Evolutionary conservation across 768 basidiomycete genomes (phyloP), one percentile per base, ranked within the genome.

Genomic region (Rhodotorula kratochvilovae): DNA sequence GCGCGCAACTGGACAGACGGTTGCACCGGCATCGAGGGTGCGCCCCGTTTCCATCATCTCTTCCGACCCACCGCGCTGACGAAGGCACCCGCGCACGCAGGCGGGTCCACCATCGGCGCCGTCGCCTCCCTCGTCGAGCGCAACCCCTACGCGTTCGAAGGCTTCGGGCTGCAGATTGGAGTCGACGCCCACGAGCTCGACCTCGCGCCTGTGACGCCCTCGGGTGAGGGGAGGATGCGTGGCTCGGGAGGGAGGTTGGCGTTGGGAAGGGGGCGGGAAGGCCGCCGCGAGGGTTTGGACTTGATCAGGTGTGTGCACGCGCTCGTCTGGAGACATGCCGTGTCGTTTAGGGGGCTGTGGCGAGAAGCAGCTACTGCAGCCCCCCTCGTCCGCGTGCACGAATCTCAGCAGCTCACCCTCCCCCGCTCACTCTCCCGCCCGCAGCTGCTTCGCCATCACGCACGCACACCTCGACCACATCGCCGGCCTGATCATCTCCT

Each of bases 401-500:
- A 33, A 13, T 7, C 31, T 11, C 48, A 19, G 25, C 48, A 7
- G 21, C 25, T 50, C 27, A 25, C 48, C 5, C 7, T 11, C n/a
- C 10, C 3, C n/a, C 11, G 19, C 25, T 25, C 48, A 68, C 54
- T 71, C 33, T 13, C 31, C 13, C 35, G 13, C 5, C 1, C 16
- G 10, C 78, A 93, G 91, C 71, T 90, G 87, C 74, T 95, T 90
- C 77, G 83, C 94, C 70, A 83, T 96, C 75, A 89, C 90, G 11
- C 93, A 95, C 78, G 88, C 90, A 0, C 94, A 98, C 80, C 81
- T 97, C 36, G 94, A 98, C 81, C 94, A 98, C 79, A 85, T 91
- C 76, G 86, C 85, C 70, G 87, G 91, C 51, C 84, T 96, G 39
- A 86, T 95, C 65, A 81, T 98, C 63, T 86, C 89, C 2, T 91